Evolutionary conservation across 768 basidiomycete genomes (phyloP).

Genomic region (Boletellus ananas): DNA sequence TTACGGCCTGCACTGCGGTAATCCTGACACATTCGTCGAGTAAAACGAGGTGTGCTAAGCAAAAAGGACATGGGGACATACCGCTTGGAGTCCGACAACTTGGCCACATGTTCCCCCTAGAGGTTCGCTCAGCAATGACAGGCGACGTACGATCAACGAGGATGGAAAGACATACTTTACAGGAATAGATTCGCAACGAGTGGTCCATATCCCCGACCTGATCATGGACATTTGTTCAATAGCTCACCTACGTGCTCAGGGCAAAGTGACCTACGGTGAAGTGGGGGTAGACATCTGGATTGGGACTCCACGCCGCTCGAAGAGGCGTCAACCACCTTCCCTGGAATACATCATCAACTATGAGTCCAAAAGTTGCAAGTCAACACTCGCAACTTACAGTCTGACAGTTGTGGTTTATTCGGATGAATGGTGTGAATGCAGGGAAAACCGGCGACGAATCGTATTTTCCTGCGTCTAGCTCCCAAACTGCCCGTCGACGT

Average conservation of each 20-base stretch:
- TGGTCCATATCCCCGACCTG: conserved; percentile 81
- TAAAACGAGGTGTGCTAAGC: background rate
- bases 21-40: conserved; percentile 41
- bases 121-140: background rate
- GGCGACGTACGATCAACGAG: background rate
- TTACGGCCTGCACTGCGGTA: conserved; percentile 86
- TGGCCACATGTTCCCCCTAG: conserved; percentile 68
- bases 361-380: background rate
- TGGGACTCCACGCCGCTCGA: conserved; percentile 73
- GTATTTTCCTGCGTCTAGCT: conserved; percentile 53
- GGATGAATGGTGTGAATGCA: conserved; percentile 58
- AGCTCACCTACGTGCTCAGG: background rate
- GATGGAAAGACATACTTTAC: conserved; percentile 45
- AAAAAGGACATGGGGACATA: conserved; percentile 28
- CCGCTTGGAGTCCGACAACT: conserved; percentile 55
- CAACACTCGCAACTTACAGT: conserved; percentile 47
- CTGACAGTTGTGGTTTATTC: conserved; percentile 72
- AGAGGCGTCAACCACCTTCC: conserved; percentile 80
- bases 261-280: conserved; percentile 56
- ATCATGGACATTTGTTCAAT: background rate
- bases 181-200: conserved; percentile 68
- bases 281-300: conserved; percentile 78
- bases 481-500: conserved; percentile 58
- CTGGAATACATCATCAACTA: conserved; percentile 34
- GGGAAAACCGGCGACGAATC: conserved; percentile 48